These are phyloP conservation scores for Tetrapisispora nanseiensis DNA, from an alignment of 805 yeast species.

Conservation along the genomic window DNA sequence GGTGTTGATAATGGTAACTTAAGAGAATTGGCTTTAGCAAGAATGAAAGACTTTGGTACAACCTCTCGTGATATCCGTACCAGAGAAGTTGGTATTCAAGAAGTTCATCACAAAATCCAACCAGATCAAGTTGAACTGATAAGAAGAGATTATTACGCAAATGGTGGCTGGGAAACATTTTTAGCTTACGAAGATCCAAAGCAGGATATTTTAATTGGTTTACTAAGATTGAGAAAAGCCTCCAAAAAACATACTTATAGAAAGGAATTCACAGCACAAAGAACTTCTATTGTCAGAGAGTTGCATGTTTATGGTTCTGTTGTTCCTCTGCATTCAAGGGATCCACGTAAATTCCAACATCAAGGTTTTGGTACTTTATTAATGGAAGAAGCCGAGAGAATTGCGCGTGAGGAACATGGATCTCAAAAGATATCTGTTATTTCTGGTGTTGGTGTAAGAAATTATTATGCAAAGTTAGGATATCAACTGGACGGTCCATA, in stretches of 20 bases:
- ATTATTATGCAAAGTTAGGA: slow-evolving; percentile 87
- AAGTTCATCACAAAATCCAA: slow-evolving; percentile 90
- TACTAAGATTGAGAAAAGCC: slow-evolving; percentile 79
- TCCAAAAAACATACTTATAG: slow-evolving; percentile 83
- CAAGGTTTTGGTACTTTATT: slow-evolving; percentile 96
- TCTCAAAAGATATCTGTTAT: slow-evolving; percentile 85
- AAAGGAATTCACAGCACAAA: slow-evolving; percentile 75
- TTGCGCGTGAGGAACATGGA: slow-evolving; percentile 92
- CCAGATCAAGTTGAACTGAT: slow-evolving; percentile 96
- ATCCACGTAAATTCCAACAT: slow-evolving; percentile 96
- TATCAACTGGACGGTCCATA: slow-evolving; percentile 90
- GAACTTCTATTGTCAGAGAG: slow-evolving; percentile 91
- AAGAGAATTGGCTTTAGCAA: slow-evolving; percentile 87
- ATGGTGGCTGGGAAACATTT: slow-evolving; percentile 98
- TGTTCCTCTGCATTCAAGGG: slow-evolving; percentile 91
- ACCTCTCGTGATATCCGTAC: slow-evolving; percentile 93
- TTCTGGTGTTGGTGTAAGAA: slow-evolving; percentile 95
- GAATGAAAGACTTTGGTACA: slow-evolving; percentile 98
- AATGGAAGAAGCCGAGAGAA: slow-evolving; percentile 98
- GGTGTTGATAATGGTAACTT: slow-evolving; percentile 98
- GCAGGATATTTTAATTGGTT: slow-evolving; percentile 88
- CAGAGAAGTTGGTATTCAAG: slow-evolving; percentile 97
- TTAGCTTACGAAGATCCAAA: slow-evolving; percentile 93
- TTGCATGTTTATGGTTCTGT: slow-evolving; percentile 96
- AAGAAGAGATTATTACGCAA: slow-evolving; percentile 92